Percentiles rank a stretch among this genome's conserved stretches.
Conservation (phyloP, 2,329 filamentous ascomycete species). For the Bipolaris zeicola region DNA sequence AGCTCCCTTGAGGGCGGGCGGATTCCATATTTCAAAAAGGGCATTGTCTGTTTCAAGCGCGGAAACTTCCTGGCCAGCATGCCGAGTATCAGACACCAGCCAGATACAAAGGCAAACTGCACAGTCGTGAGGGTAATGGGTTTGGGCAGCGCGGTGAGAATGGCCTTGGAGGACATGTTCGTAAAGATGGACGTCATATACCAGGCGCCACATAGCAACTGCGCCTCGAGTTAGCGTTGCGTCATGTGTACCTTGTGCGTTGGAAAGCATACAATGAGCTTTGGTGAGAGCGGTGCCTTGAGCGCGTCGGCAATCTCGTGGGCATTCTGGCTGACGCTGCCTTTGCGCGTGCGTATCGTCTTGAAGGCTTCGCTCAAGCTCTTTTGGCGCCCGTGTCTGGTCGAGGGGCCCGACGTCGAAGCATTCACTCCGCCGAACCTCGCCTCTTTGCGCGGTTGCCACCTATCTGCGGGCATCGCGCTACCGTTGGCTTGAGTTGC, state of each 20-base stretch:
- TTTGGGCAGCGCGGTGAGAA: slow-evolving; percentile 87
- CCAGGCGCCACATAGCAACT: slow-evolving; percentile 89
- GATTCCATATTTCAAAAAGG: slow-evolving; percentile 83
- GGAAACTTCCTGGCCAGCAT: slow-evolving; percentile 77
- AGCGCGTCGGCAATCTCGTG: slow-evolving; percentile 92
- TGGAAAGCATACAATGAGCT: slow-evolving; percentile 71
- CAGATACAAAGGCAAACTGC: slow-evolving; percentile 91
- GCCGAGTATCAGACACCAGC: slow-evolving; percentile 81
- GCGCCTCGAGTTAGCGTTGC: slow-evolving; percentile 32
- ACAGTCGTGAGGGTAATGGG: slow-evolving; percentile 89
- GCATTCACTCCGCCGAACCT: slow-evolving; percentile 53
- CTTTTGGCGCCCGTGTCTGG: slow-evolving; percentile 73
- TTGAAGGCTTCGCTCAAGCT: slow-evolving; percentile 88
- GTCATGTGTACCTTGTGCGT: slow-evolving; percentile 6
- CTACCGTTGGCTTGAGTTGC: slow-evolving; percentile 32
- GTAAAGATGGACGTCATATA: slow-evolving; percentile 94
- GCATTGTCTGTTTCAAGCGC: slow-evolving; percentile 69
- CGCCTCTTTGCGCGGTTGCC: slow-evolving; percentile 65
- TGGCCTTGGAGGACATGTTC: slow-evolving; percentile 97
- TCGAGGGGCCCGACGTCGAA: slow-evolving; percentile 33
- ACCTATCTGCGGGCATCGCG: slow-evolving; percentile 57
- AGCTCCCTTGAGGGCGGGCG: slow-evolving; percentile 80
- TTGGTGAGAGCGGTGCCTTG: slow-evolving; percentile 85
- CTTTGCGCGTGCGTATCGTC: slow-evolving; percentile 78
- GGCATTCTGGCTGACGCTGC: slow-evolving; percentile 88